These are phyloP conservation scores for Babesia bovis DNA, from an alignment of 169 alveolate species.

Conservation along the genomic window DNA sequence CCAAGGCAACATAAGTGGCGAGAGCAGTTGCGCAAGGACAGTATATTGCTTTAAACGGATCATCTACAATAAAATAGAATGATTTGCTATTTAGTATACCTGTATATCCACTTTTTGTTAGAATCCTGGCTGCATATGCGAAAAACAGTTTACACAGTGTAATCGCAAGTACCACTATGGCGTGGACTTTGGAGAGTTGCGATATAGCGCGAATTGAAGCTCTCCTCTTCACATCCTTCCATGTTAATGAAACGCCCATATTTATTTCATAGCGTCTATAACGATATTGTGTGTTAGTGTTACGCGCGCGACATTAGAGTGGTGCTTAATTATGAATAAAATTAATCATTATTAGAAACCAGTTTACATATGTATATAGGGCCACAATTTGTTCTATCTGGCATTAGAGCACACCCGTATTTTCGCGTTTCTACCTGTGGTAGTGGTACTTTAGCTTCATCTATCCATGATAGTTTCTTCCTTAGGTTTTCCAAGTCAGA, in stretches of 20 bases:
- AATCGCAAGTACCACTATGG: constrained; percentile 26
- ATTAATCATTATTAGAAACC: neutral
- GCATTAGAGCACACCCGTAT: constrained; percentile 74
- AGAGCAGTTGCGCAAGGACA: constrained; percentile 14
- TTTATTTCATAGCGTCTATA: neutral
- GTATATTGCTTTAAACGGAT: neutral
- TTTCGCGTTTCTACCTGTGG: constrained; percentile 64
- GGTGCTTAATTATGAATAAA: neutral
- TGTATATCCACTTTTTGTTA: neutral
- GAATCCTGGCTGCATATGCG: neutral
- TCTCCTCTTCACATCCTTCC: constrained; percentile 60
- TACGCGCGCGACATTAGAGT: neutral
- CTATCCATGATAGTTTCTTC: constrained; percentile 2
- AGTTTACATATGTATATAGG: constrained; percentile 72
- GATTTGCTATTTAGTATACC: neutral
- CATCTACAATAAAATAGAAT: neutral
- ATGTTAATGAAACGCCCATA: constrained; percentile 26
- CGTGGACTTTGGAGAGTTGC: constrained; percentile 34
- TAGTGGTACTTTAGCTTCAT: constrained; percentile 4
- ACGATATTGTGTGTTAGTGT: neutral
- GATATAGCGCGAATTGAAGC: constrained; percentile 30
- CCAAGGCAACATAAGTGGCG: constrained; percentile 33
- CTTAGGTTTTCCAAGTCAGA: neutral
- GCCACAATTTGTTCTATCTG: constrained; percentile 70
- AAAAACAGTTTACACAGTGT: constrained; percentile 13